These are phyloP conservation scores for Thalassiosira sp. DNA, from an alignment of 352 stramenopile species.

Conservation along the genomic window DNA sequence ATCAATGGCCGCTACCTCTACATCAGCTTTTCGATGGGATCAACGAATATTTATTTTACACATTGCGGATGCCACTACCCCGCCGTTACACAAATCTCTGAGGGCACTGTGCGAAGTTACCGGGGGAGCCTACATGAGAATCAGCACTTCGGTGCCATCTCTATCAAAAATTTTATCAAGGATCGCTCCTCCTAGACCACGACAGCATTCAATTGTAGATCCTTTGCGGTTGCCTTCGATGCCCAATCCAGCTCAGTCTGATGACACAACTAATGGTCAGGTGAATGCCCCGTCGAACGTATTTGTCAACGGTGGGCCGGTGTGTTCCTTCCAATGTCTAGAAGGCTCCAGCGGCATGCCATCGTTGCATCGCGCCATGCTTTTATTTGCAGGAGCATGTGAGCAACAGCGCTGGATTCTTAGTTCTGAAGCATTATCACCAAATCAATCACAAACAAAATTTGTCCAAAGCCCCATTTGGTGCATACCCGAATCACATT, in stretches of 20 bases:
- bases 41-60: conserved; percentile 76
- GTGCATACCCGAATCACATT: conserved; percentile 77
- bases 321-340: conserved; percentile 70
- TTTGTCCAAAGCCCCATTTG: conserved; percentile 55
- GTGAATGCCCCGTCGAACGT: conserved; percentile 10
- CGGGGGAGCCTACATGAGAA: conserved; percentile 61
- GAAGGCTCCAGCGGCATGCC: conserved; percentile 41
- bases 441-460: conserved; percentile 10
- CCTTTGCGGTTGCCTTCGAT: conserved; percentile 40
- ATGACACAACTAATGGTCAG: conserved; percentile 8
- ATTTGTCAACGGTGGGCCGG: conserved; percentile 71
- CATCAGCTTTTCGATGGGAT: conserved; percentile 74
- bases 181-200: conserved; percentile 50
- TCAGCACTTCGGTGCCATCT: conserved; percentile 34
- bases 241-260: conserved; percentile 14
- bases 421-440: conserved; percentile 8
- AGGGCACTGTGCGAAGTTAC: conserved; percentile 74
- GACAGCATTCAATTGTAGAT: conserved; percentile 49
- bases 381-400: conserved; percentile 52
- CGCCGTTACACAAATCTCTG: conserved; percentile 68
- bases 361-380: conserved; percentile 61
- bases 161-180: conserved; percentile 52
- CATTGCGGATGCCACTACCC: conserved; percentile 49
- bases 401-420: conserved; percentile 35
- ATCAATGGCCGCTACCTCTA: neutral